Percentiles rank a stretch among this genome's conserved stretches.
Evolutionary conservation across 441 rosid species (phyloP).

Genomic region (Isatis lusitanica): DNA sequence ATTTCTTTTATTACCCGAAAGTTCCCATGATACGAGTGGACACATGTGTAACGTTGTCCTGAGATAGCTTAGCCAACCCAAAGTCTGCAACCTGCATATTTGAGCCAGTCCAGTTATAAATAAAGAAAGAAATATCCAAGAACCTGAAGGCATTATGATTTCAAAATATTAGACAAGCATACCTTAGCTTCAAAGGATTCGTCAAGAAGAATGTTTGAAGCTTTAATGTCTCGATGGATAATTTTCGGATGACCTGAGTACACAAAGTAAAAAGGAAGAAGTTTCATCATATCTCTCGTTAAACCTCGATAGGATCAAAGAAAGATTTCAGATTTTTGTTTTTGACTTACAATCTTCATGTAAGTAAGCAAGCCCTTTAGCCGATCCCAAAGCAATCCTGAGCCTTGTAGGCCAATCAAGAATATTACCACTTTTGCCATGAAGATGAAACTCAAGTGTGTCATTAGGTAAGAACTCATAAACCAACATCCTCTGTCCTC

Average conservation of each 20-base stretch:
- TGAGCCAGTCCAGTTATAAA: background rate
- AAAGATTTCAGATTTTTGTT: background rate
- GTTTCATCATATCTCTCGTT: background rate
- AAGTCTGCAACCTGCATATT: constrained; percentile 77
- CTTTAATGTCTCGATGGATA: constrained; percentile 87
- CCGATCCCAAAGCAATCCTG: constrained; percentile 77
- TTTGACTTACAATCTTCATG: constrained; percentile 48
- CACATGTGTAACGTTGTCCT: constrained; percentile 75
- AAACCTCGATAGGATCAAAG: background rate
- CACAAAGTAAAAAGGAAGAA: constrained; percentile 11
- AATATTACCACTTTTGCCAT: constrained; percentile 53
- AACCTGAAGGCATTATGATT: background rate
- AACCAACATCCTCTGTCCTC: constrained; percentile 62
- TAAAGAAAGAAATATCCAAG: background rate
- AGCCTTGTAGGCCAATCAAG: constrained; percentile 76
- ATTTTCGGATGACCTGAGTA: constrained; percentile 74
- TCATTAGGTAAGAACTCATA: constrained; percentile 82
- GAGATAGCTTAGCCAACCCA: constrained; percentile 75
- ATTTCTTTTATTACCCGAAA: constrained; percentile 62
- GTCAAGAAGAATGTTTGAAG: constrained; percentile 81
- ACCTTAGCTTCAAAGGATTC: constrained; percentile 68
- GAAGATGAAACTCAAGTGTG: constrained; percentile 80
- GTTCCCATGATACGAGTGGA: constrained; percentile 97
- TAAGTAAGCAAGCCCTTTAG: constrained; percentile 80
- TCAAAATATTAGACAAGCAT: background rate